Base-by-base conservation (phyloP, 2,329 filamentous ascomycete species). In the Byssoonygena ceratinophila region DNA sequence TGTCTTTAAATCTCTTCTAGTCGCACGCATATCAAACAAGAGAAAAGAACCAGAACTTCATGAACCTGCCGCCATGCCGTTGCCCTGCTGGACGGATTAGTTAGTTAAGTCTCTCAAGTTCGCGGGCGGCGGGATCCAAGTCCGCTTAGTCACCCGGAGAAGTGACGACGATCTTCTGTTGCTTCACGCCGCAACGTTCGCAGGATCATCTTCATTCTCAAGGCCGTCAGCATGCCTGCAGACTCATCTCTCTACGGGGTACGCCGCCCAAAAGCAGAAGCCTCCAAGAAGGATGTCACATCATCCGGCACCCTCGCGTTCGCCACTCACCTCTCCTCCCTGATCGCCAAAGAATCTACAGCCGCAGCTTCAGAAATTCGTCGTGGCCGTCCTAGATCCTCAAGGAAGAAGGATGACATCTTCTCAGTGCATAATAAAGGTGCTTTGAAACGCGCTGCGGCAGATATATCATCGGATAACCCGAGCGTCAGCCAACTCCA, bases 321-420 rank as follows among this genome's bases (percentile, higher is more conserved):
- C 72, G 82, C 85, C n/a, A 87, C 87, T 9, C 86, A 92, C 59
- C 80, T 97, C 57, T 84, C 85, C 60, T 86, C 83, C 43, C 81
- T 96, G 52, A 87, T 96, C 70, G 75, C 83, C 51, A 74, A 73
- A 55, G 63, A 72, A 23, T 50, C 53, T 5, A 45, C 54, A 14
- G 20, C 39, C 18, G 47, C 53, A n/a, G 58, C 71, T 20, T 62
- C 73, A 53, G 55, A 72, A 54, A 59, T 68, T n/a, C 70, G 65
- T 45, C 59, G 63, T 39, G 68, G 64, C 36, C 72, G 71, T 32
- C 53, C 67, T 2, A 69, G 70, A 37, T 67, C 71, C n/a, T 68
- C 71, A n/a, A 68, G 66, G 55, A 54, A 79, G 4, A 88, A 86
- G 67, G 73, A 81, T 32, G 80, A 84, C 65, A 80, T 90, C 56